Evolutionary conservation across 371 early-diverging fungal species (phyloP).

Genomic region (Syncephalastrum contaminatum): DNA sequence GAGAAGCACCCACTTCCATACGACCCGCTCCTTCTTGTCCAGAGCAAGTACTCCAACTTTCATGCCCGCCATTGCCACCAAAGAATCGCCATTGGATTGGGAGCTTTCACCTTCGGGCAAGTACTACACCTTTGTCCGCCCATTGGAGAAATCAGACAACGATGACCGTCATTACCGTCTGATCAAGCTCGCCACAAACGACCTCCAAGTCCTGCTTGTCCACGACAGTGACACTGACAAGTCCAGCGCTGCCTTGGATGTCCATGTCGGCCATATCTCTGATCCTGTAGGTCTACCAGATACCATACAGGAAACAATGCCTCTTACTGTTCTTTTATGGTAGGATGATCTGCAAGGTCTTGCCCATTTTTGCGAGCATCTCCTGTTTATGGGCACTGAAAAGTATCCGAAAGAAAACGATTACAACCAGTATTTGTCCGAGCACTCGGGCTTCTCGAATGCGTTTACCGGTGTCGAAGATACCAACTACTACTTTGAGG

Average conservation of each 20-base stretch:
- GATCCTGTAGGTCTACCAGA: slow-evolving; percentile 70
- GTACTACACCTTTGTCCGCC: slow-evolving; percentile 39
- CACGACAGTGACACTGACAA: slow-evolving; percentile 85
- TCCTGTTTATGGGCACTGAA: slow-evolving; percentile 85
- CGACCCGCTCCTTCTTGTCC: no score
- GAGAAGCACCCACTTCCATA: no score
- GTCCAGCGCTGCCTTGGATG: slow-evolving; percentile 88
- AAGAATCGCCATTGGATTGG: slow-evolving; percentile 29
- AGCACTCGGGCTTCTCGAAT: slow-evolving; percentile 91
- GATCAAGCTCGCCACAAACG: slow-evolving; percentile 73
- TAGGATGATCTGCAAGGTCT: slow-evolving; percentile 79
- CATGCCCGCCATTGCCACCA: no score
- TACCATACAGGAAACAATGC: no score
- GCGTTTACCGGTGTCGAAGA: slow-evolving; percentile 89
- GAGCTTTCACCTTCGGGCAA: slow-evolving; percentile 27
- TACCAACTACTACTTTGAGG: slow-evolving; percentile 96
- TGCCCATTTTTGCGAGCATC: slow-evolving; percentile 98
- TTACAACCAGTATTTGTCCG: slow-evolving; percentile 81
- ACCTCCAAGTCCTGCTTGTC: slow-evolving; percentile 78
- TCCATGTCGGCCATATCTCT: slow-evolving; percentile 88
- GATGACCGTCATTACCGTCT: slow-evolving; percentile 85
- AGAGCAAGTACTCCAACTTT: no score
- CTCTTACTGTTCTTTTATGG: background rate
- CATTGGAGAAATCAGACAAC: slow-evolving; percentile 59
- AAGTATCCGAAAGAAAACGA: slow-evolving; percentile 94